A percentile compares a stretch with the other conserved stretches of the same genome.
Evolutionary conservation across 2,329 filamentous ascomycete genomes (phyloP).

Genomic region (Sphaerulina vaccinii): DNA sequence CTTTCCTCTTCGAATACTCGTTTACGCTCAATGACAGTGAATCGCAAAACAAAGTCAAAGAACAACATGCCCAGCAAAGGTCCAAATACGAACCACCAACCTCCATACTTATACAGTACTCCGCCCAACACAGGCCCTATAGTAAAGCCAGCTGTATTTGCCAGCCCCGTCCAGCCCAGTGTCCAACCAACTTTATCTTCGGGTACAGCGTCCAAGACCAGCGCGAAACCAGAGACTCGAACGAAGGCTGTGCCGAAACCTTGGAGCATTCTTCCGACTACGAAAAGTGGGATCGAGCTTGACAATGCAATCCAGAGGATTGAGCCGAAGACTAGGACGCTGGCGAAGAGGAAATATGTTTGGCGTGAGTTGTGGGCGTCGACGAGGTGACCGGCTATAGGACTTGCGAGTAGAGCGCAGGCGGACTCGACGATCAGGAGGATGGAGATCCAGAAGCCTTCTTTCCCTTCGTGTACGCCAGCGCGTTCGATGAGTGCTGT

Average conservation of each 20-base stretch:
- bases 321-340: not conserved
- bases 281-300: not conserved
- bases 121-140: not conserved
- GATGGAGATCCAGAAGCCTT: not conserved
- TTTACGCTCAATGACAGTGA: not conserved
- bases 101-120: not conserved
- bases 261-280: not conserved
- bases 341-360: not conserved
- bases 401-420: not conserved
- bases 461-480: not conserved
- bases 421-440: not conserved
- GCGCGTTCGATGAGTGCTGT: not conserved
- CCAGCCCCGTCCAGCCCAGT: too few relatives aligned
- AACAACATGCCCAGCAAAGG: not conserved
- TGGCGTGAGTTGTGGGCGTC: not conserved
- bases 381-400: not conserved
- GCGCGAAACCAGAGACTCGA: not conserved
- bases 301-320: not conserved
- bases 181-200: not conserved
- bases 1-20: not conserved
- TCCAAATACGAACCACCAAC: not conserved
- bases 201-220: not conserved
- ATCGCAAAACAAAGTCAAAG: not conserved
- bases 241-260: not conserved
- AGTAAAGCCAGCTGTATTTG: not conserved